Percentiles rank a stretch among this genome's conserved stretches.
Evolutionary conservation across 2,329 filamentous ascomycete genomes (phyloP).

Genomic region (Aspergillus transmontanensis): DNA sequence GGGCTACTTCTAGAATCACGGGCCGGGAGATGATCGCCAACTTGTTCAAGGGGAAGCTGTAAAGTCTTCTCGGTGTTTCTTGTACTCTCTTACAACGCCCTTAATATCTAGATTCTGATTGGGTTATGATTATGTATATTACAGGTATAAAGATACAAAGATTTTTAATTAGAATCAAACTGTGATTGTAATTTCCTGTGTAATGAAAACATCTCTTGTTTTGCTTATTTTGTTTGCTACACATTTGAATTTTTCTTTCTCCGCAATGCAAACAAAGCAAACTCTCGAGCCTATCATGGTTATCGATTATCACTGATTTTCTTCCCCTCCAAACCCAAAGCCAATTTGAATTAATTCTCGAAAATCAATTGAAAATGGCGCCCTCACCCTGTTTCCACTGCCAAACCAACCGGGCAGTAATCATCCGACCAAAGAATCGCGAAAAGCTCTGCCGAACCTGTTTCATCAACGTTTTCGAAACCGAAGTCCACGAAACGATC

Average conservation of each 20-base stretch:
- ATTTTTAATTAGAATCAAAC: not conserved
- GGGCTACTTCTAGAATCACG: constrained; percentile 74
- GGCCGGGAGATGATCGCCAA: constrained; percentile 76
- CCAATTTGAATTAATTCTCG: not conserved
- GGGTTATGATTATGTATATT: constrained; percentile 1
- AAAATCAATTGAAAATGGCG: constrained; percentile 61
- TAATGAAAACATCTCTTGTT: not conserved
- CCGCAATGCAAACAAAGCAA: constrained; percentile 19
- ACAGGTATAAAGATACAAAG: not conserved
- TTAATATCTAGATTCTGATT: not conserved
- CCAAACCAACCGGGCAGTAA: constrained; percentile 74
- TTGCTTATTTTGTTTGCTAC: not conserved
- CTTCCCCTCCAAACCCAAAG: constrained; percentile 11
- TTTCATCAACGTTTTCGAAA: constrained; percentile 85
- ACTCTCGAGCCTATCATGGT: constrained; percentile 13
- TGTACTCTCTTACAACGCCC: not conserved
- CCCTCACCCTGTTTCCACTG: constrained; percentile 77
- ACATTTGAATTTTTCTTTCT: constrained; percentile 1
- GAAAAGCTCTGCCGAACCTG: constrained; percentile 89
- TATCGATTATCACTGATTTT: constrained; percentile 19
- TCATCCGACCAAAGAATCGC: constrained; percentile 92
- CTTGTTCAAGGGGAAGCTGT: constrained; percentile 71
- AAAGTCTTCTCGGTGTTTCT: constrained; percentile 24
- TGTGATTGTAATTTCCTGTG: not conserved
- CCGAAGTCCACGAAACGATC: constrained; percentile 93